Conservation (phyloP, 768 basidiomycete species). For the Trametes coccinea region DNA sequence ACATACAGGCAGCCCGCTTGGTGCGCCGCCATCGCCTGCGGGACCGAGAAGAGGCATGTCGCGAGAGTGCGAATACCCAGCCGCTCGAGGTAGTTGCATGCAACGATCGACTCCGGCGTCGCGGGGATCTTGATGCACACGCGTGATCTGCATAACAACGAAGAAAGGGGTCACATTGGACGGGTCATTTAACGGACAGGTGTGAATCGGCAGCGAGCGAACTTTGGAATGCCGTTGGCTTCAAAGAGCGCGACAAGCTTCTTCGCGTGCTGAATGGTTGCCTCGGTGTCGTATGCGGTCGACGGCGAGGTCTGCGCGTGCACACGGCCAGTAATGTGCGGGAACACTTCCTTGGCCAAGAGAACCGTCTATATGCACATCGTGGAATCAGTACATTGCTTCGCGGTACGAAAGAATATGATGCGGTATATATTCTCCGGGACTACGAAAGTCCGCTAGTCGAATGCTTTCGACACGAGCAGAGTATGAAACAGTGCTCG, state of each 20-base stretch:
- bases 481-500: too few relatives aligned
- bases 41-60: conserved; percentile 54
- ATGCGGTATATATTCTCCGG: too few relatives aligned
- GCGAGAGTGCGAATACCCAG: conserved; percentile 53
- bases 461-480: too few relatives aligned
- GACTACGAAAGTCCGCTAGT: too few relatives aligned
- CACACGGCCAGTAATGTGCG: conserved; percentile 43
- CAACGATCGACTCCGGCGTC: conserved; percentile 51
- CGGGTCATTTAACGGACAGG: not conserved
- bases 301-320: conserved; percentile 47
- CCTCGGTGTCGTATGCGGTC: conserved; percentile 41
- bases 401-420: too few relatives aligned
- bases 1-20: conserved; percentile 55
- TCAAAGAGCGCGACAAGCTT: conserved; percentile 44
- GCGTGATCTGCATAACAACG: conserved; percentile 37
- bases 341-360: conserved; percentile 43
- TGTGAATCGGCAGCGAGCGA: not conserved
- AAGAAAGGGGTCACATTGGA: not conserved
- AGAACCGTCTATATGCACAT: conserved; percentile 40
- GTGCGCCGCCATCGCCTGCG: conserved; percentile 55
- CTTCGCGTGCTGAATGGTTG: conserved; percentile 45
- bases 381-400: not conserved
- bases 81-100: conserved; percentile 46
- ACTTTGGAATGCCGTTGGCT: conserved; percentile 45
- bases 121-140: conserved; percentile 63